phyloP scores from a whole-genome alignment of 2,329 filamentous ascomycete genomes.

The Aspergillus aculeatus region DNA sequence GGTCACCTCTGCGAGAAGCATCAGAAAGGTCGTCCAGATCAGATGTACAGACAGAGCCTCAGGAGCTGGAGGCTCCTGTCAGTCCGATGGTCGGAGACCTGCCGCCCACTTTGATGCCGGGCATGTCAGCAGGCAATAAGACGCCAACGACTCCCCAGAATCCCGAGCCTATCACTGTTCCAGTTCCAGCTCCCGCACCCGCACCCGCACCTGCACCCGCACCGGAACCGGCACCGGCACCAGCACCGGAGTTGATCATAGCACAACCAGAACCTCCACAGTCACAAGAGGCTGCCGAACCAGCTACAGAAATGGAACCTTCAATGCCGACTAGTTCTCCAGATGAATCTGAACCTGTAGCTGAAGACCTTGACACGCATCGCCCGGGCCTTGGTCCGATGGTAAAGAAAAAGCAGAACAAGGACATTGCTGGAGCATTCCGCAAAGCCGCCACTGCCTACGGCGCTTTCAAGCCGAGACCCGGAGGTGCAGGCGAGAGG shows the following conservation, averaged over 20 bases:
- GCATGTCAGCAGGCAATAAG: slow-evolving; percentile 17
- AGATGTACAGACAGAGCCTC: slow-evolving; percentile 31
- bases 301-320: slow-evolving; percentile 8
- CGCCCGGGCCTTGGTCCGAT: slow-evolving; percentile 85
- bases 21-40: slow-evolving; percentile 36
- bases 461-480: slow-evolving; percentile 80
- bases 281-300: slow-evolving; percentile 11
- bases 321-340: slow-evolving; percentile 17
- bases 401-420: slow-evolving; percentile 76
- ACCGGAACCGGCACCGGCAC: not conserved
- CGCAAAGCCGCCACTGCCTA: slow-evolving; percentile 74
- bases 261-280: slow-evolving; percentile 1
- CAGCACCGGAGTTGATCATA: not conserved
- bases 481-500: slow-evolving; percentile 80
- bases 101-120: slow-evolving; percentile 23
- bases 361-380: slow-evolving; percentile 53
- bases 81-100: slow-evolving; percentile 18
- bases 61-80: slow-evolving; percentile 30
- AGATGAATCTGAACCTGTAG: slow-evolving; percentile 24
- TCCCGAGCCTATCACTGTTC: not conserved
- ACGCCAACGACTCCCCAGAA: not conserved
- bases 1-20: slow-evolving; percentile 29
- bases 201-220: too few relatives aligned
- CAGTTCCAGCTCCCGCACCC: not conserved
- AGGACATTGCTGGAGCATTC: slow-evolving; percentile 70